These are phyloP conservation scores for Clitopilus passeckerianus DNA, from an alignment of 768 basidiomycete genomes.

Conservation along the genomic window DNA sequence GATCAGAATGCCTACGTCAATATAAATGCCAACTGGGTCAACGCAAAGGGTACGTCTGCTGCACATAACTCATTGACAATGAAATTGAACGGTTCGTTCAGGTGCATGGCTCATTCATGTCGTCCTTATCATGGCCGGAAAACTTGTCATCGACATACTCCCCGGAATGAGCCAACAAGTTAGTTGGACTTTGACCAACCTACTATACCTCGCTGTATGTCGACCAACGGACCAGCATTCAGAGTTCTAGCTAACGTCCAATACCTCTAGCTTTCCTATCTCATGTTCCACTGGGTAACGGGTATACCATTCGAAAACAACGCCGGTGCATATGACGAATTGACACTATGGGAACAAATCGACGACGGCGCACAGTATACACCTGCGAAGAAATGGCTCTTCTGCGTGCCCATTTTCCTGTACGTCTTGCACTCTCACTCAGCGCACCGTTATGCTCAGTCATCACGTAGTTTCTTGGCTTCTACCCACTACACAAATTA, in stretches of 20 bases:
- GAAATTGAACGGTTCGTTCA: conserved; percentile 23
- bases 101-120: conserved; percentile 99
- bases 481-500: conserved; percentile 99
- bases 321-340: conserved; percentile 93
- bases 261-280: conserved; percentile 72
- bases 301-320: conserved; percentile 93
- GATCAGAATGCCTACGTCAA: conserved; percentile 81
- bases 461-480: conserved; percentile 70
- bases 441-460: conserved; percentile 7
- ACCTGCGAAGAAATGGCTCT: conserved; percentile 95
- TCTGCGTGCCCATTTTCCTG: conserved; percentile 86
- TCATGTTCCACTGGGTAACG: conserved; percentile 98
- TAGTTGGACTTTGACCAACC: conserved; percentile 93
- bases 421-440: conserved; percentile 34
- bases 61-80: background rate
- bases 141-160: conserved; percentile 89
- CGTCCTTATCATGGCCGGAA: conserved; percentile 85
- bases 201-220: conserved; percentile 86
- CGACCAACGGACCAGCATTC: conserved; percentile 9
- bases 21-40: conserved; percentile 91
- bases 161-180: conserved; percentile 93
- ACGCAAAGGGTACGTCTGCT: conserved; percentile 68
- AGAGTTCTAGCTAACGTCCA: background rate
- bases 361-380: conserved; percentile 99
- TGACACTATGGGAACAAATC: conserved; percentile 99